Evolutionary conservation across 768 basidiomycete species (phyloP).

Genomic region (Rhodocollybia butyracea): DNA sequence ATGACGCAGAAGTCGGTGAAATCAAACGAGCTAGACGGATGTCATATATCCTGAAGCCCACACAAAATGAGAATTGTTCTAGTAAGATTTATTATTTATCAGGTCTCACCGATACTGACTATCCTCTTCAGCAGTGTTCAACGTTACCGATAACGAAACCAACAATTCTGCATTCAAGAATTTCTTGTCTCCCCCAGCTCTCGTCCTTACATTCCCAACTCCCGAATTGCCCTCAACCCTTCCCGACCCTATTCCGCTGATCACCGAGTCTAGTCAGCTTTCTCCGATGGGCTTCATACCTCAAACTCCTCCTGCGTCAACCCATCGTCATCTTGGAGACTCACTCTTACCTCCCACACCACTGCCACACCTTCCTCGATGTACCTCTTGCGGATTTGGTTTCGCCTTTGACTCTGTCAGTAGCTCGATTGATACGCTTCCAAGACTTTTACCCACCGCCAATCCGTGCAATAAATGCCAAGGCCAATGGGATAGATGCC

Average conservation of each 20-base stretch:
- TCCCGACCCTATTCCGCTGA: background rate
- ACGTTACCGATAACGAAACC: background rate
- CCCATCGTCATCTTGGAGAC: background rate
- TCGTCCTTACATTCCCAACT: constrained; percentile 4
- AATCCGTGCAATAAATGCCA: constrained; percentile 1
- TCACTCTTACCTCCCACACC: constrained; percentile 1
- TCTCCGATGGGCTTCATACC: background rate
- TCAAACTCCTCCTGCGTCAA: constrained; percentile 1
- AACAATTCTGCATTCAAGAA: background rate
- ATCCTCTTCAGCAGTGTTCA: background rate
- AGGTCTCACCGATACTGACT: background rate
- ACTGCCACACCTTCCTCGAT: constrained; percentile 3
- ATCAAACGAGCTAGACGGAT: background rate
- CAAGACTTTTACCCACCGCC: background rate
- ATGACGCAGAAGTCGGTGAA: background rate
- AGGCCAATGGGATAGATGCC: constrained; percentile 3
- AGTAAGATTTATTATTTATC: background rate
- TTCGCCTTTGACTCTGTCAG: constrained; percentile 2
- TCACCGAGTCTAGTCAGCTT: background rate
- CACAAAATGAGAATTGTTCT: background rate
- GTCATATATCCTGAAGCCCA: constrained; percentile 3
- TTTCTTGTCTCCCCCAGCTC: constrained; percentile 1
- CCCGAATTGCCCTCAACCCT: background rate
- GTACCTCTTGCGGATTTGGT: constrained; percentile 2
- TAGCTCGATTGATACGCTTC: background rate